These are phyloP conservation scores for Lycium barbarum DNA, from an alignment of 257 asterid species.

Conservation along the genomic window DNA sequence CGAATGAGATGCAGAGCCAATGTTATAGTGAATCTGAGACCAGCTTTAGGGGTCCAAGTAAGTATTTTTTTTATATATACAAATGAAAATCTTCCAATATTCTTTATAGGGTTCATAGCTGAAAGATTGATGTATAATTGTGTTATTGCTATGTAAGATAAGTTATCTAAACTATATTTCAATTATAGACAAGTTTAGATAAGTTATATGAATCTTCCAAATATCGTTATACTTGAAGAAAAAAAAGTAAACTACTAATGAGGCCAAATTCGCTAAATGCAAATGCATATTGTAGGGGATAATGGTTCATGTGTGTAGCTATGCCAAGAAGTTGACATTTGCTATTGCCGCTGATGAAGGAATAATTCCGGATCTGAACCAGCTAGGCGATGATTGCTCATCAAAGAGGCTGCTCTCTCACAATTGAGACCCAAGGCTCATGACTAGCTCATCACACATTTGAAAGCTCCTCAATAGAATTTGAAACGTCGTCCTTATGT, in stretches of 20 bases:
- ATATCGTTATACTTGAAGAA: neutral
- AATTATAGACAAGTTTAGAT: neutral
- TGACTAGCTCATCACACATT: neutral
- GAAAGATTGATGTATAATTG: too few species aligned
- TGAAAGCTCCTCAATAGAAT: neutral
- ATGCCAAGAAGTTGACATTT: slow-evolving; percentile 11
- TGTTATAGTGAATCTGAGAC: slow-evolving; percentile 19
- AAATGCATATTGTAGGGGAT: slow-evolving; percentile 7
- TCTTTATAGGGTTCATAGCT: too few species aligned
- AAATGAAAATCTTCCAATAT: too few species aligned
- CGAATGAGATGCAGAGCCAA: slow-evolving; percentile 22
- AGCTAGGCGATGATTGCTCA: neutral
- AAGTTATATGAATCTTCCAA: neutral
- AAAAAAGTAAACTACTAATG: neutral
- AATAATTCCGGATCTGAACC: slow-evolving; percentile 4
- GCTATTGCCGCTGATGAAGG: neutral
- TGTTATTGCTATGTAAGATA: neutral
- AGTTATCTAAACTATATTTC: too few species aligned
- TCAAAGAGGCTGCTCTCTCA: neutral
- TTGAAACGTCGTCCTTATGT: neutral
- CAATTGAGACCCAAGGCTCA: neutral
- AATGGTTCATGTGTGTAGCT: slow-evolving; percentile 22
- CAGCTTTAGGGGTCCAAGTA: slow-evolving; percentile 21
- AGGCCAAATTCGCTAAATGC: neutral
- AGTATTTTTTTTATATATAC: neutral